phyloP scores from a whole-genome alignment of 768 basidiomycete species.

The Guyanaporus albipodus region DNA sequence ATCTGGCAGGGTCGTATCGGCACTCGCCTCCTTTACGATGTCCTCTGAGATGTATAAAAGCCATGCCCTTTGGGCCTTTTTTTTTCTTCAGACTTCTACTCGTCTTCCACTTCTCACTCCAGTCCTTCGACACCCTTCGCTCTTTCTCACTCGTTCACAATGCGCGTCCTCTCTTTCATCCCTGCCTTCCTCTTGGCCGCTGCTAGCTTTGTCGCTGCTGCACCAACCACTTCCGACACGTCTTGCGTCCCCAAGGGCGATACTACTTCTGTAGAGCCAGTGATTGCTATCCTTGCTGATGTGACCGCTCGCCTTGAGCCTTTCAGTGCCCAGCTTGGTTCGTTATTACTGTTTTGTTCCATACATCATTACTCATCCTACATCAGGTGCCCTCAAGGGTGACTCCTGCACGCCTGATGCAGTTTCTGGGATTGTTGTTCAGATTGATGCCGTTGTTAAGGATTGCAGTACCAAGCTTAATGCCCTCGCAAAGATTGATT shows the following conservation, averaged over 20 bases:
- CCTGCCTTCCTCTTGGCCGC: slow-evolving; percentile 9
- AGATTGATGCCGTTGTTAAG: slow-evolving; percentile 9
- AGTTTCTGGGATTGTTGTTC: slow-evolving; percentile 6
- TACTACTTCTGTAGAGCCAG: slow-evolving; percentile 8
- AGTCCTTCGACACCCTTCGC: slow-evolving; percentile 11
- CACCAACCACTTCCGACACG: neutral
- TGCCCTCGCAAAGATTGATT: slow-evolving; percentile 1
- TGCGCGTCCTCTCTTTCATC: slow-evolving; percentile 17
- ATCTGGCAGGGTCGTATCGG: neutral
- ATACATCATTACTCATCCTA: neutral
- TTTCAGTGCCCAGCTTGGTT: neutral
- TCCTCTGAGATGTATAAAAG: slow-evolving; percentile 15
- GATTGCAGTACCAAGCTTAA: slow-evolving; percentile 9
- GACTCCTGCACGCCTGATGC: slow-evolving; percentile 6
- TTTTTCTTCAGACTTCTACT: slow-evolving; percentile 1
- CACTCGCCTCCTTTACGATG: neutral
- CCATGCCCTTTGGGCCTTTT: neutral
- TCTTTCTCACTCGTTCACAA: slow-evolving; percentile 10
- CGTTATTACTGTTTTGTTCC: neutral
- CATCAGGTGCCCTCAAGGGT: neutral
- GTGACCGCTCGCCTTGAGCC: slow-evolving; percentile 6
- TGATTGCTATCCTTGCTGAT: slow-evolving; percentile 12
- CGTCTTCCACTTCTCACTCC: neutral
- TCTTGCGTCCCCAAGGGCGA: slow-evolving; percentile 6
- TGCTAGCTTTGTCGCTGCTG: slow-evolving; percentile 8